Base-by-base conservation (phyloP, 352 stramenopile genomes). In the Peronosclerospora sorghi region DNA sequence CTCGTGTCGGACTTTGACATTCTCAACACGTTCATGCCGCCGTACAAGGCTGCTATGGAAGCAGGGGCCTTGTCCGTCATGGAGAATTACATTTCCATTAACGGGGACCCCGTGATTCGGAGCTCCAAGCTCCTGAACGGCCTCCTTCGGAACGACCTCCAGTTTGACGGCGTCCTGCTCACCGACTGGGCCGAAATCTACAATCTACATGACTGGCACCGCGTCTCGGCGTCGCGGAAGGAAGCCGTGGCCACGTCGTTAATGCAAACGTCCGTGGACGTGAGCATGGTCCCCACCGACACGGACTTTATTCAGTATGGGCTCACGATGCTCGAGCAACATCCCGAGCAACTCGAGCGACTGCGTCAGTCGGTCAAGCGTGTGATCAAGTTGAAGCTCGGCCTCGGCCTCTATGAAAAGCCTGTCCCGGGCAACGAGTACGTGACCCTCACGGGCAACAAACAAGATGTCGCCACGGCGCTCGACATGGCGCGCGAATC, bases 51-150 rank as follows among this genome's bases (percentile, higher is more conserved):
- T 12, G 77, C 76, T 1, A 67, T 87, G 15, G 56, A 81, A 3
- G 70, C 86, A 13, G 69, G 66, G 0, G 73, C 68, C 2, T 51
- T 88, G 34, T 81, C 85, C 0, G 67, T 83, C 0, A 97, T 97
- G 88, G 85, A 95, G 55, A 85, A 52, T 36, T 97, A 96, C 65
- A 90, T 78, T 37, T 85, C 90, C 40, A 41, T 93, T 27, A 92
- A 93, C 41, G 78, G 80, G 15, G 66, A 95, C 8, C 88, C 87
- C 0, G 74, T 95, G 19, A 68, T 91, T 8, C 57, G 65, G 8
- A 95, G 76, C 36, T 53, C 58, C n/a, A 68, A 74, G 24, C 68
- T 84, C 39, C 54, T 95, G 8, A 48, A 68, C 14, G 62, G 74
- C 14, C 41, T 96, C 17, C 48, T 96, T 15, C 65, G 86, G 15